Conservation (phyloP, 768 basidiomycete species). For the Tricholoma furcatifolium region DNA sequence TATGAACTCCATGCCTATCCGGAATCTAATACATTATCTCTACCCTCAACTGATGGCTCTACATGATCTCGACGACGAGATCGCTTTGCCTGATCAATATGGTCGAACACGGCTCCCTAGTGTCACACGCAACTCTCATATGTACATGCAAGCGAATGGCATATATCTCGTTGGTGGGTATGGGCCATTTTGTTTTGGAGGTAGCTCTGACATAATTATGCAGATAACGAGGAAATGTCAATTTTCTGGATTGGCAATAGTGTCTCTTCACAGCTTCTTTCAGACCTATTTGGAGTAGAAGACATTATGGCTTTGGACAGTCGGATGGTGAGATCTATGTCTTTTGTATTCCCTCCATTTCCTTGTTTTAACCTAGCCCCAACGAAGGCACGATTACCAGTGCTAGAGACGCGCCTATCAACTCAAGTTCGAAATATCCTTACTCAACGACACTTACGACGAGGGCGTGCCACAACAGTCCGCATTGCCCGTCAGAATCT, state of each 20-base stretch:
- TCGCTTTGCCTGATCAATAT: conserved; percentile 65
- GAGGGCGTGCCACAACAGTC: conserved; percentile 55
- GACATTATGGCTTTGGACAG: conserved; percentile 70
- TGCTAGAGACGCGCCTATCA: conserved; percentile 73
- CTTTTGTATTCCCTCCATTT: background rate
- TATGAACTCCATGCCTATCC: conserved; percentile 68
- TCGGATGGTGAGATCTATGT: conserved; percentile 52
- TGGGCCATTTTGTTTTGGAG: conserved; percentile 2
- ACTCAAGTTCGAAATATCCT: conserved; percentile 85
- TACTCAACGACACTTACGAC: conserved; percentile 56
- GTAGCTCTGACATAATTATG: background rate
- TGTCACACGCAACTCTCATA: conserved; percentile 79
- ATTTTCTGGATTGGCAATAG: conserved; percentile 90
- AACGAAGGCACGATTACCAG: conserved; percentile 65
- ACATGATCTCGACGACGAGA: conserved; percentile 74
- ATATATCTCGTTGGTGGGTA: conserved; percentile 87
- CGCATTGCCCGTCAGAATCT: conserved; percentile 87
- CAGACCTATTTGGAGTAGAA: conserved; percentile 83
- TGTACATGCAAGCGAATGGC: conserved; percentile 87
- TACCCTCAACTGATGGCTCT: conserved; percentile 89
- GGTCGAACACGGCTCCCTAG: conserved; percentile 68
- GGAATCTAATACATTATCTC: conserved; percentile 70
- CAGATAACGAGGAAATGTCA: conserved; percentile 86
- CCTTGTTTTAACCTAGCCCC: background rate
- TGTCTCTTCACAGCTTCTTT: conserved; percentile 76